Percentiles rank a stretch among this genome's conserved stretches.
These are phyloP conservation scores for Irpex rosettiformis DNA, from an alignment of 1,284 basidiomycete genomes.

Conservation along the genomic window DNA sequence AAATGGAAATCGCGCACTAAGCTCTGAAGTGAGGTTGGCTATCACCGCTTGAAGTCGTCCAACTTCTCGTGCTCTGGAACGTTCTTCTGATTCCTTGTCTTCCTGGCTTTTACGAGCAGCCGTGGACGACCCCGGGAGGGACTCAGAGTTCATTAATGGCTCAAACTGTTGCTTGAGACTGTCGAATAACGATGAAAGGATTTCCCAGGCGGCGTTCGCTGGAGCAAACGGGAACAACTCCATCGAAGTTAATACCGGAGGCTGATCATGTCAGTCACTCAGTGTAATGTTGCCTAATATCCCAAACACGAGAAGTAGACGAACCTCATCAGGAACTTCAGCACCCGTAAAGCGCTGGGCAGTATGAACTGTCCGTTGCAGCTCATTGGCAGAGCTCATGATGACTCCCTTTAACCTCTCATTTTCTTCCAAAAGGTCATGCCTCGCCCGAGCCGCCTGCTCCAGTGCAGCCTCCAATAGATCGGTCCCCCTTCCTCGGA, in stretches of 20 bases:
- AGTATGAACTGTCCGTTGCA: conserved; percentile 52
- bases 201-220: conserved; percentile 47
- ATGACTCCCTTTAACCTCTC: conserved; percentile 65
- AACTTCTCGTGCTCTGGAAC: background rate
- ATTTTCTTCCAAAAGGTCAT: conserved; percentile 69
- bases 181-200: conserved; percentile 44
- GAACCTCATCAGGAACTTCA: conserved; percentile 43
- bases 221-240: conserved; percentile 56
- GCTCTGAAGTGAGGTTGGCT: background rate
- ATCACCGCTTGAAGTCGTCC: background rate
- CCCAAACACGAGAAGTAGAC: conserved; percentile 8
- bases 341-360: conserved; percentile 32
- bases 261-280: conserved; percentile 32
- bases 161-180: conserved; percentile 37
- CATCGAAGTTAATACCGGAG: conserved; percentile 40
- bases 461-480: conserved; percentile 70
- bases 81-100: background rate
- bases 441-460: conserved; percentile 69
- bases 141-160: conserved; percentile 8
- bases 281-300: background rate
- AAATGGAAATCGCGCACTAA: background rate
- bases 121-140: background rate
- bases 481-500: conserved; percentile 46
- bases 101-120: background rate
- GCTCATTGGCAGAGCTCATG: conserved; percentile 65